Conservation (phyloP, 345 rosid species). For the Acer yangbiense region DNA sequence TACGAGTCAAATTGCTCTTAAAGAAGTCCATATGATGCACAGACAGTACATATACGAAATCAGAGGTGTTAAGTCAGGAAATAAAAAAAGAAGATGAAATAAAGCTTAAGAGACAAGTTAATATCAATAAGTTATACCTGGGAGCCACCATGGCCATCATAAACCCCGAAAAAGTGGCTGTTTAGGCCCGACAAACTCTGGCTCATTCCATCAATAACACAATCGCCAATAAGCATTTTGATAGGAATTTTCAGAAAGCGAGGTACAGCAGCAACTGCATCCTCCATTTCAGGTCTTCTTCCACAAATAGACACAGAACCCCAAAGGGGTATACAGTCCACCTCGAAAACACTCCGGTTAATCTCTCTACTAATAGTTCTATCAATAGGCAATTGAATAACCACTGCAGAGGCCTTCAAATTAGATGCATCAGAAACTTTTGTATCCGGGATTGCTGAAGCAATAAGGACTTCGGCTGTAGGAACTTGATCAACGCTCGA, state of each 20-base stretch:
- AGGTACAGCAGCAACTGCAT: conserved; percentile 66
- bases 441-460: conserved; percentile 46
- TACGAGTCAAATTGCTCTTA: neutral
- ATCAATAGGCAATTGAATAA: conserved; percentile 63
- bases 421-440: conserved; percentile 43
- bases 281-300: conserved; percentile 94
- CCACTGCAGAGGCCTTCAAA: conserved; percentile 53
- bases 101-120: neutral
- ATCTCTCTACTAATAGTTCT: conserved; percentile 50
- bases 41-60: neutral
- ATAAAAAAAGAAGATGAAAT: neutral
- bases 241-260: conserved; percentile 71
- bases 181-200: conserved; percentile 67
- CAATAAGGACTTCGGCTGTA: conserved; percentile 56
- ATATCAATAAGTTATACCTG: conserved; percentile 51
- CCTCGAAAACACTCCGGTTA: conserved; percentile 71
- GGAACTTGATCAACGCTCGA: conserved; percentile 63
- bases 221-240: conserved; percentile 71
- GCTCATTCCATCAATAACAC: conserved; percentile 56
- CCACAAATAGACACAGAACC: conserved; percentile 76
- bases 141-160: conserved; percentile 96
- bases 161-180: conserved; percentile 89
- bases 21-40: neutral
- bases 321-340: conserved; percentile 88
- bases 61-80: neutral